phyloP scores from a whole-genome alignment of 2,329 filamentous ascomycete genomes.

The Blastomyces emzantsi region DNA sequence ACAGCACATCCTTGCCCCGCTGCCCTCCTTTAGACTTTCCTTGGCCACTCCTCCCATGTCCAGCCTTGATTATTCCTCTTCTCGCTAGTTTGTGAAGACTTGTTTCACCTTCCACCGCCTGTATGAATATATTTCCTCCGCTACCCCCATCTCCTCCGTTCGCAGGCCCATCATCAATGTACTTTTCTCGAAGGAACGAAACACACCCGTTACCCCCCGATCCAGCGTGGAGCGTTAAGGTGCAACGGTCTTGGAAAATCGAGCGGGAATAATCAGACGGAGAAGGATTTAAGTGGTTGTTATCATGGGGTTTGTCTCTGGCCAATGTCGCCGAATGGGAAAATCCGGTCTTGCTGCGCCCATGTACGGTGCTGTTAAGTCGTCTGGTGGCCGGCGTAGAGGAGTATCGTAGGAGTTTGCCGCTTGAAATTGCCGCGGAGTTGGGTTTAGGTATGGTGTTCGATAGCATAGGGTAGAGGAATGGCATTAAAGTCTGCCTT shows the following conservation, averaged over 20 bases:
- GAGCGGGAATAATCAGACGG: constrained; percentile 77
- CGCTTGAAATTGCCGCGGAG: constrained; percentile 12
- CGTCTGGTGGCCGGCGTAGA: constrained; percentile 11
- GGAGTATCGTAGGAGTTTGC: constrained; percentile 13
- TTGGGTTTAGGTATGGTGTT: constrained; percentile 14
- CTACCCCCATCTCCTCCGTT: constrained; percentile 93
- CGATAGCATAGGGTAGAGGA: constrained; percentile 28
- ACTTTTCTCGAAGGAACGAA: constrained; percentile 87
- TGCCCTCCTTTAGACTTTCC: constrained; percentile 52
- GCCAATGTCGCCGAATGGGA: constrained; percentile 7
- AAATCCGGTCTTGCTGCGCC: constrained; percentile 7
- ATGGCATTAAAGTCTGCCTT: constrained; percentile 23
- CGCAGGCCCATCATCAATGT: constrained; percentile 74
- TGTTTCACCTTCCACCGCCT: constrained; percentile 82
- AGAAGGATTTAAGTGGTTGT: constrained; percentile 62
- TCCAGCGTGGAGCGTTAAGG: constrained; percentile 67
- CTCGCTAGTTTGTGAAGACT: constrained; percentile 86
- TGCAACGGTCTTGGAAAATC: constrained; percentile 80
- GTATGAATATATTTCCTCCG: constrained; percentile 88
- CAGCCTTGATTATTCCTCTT: constrained; percentile 51
- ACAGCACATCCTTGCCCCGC: constrained; percentile 75
- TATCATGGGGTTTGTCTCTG: constrained; percentile 11
- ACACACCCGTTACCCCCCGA: constrained; percentile 85
- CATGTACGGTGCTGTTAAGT: constrained; percentile 6
- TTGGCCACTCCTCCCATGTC: constrained; percentile 39